phyloP scores from a whole-genome alignment of 1,284 basidiomycete species.

The Pyrrhoderma noxium region DNA sequence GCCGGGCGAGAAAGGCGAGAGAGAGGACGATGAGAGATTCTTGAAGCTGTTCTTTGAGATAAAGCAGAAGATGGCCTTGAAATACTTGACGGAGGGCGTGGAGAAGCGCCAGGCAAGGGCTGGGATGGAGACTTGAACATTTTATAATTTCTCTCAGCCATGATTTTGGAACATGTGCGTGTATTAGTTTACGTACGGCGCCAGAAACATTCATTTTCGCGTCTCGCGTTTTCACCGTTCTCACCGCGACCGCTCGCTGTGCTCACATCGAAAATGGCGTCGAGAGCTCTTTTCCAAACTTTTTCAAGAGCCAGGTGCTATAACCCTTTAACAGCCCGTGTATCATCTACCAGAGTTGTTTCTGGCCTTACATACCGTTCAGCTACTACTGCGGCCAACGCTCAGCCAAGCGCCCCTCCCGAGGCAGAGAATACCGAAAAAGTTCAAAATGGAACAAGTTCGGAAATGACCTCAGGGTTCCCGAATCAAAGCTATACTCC shows the following conservation, averaged over 20 bases:
- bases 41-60: conserved; percentile 41
- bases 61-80: conserved; percentile 33
- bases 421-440: conserved; percentile 8
- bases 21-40: conserved; percentile 45
- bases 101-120: not conserved
- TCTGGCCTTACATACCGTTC: conserved; percentile 20
- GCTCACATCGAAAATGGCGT: not conserved
- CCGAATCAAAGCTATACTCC: conserved; percentile 2
- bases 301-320: not conserved
- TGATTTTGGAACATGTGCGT: not conserved
- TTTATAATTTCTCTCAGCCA: not conserved
- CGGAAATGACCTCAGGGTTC: not conserved
- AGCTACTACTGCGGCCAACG: conserved; percentile 26
- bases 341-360: conserved; percentile 11
- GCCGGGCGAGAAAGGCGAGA: conserved; percentile 37
- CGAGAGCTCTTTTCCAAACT: not conserved
- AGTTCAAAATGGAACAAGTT: not conserved
- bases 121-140: not conserved
- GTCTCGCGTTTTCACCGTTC: not conserved
- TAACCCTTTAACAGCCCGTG: conserved; percentile 10
- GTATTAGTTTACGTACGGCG: not conserved
- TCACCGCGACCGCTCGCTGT: not conserved
- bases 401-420: conserved; percentile 18
- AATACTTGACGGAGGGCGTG: conserved; percentile 21
- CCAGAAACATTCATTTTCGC: not conserved